Percentiles rank a stretch among this genome's conserved stretches.
Evolutionary conservation across 495 filamentous ascomycete genomes (phyloP).

Genomic region (Hyaloscypha variabilis): DNA sequence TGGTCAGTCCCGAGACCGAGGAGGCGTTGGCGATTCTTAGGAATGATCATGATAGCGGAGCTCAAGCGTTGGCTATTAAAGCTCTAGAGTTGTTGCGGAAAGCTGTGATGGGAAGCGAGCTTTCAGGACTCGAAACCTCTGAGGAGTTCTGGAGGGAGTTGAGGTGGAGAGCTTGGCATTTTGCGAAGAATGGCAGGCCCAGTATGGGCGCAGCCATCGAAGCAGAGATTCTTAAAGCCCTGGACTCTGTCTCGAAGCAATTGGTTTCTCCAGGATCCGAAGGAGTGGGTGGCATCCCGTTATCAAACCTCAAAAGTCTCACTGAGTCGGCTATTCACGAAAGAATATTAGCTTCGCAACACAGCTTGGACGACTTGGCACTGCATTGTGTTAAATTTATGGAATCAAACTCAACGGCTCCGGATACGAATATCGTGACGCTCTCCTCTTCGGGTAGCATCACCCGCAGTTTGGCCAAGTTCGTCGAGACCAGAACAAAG

Average conservation of each 20-base stretch:
- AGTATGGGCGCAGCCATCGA: conserved; percentile 66
- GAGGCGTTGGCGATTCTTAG: conserved; percentile 48
- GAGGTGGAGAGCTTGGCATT: conserved; percentile 63
- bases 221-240: conserved; percentile 48
- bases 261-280: conserved; percentile 30
- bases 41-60: conserved; percentile 57
- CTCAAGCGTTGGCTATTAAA: conserved; percentile 53
- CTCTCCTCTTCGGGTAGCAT: conserved; percentile 66
- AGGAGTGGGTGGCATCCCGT: not conserved
- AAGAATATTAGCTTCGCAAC: not conserved
- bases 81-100: conserved; percentile 52
- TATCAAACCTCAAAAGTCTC: not conserved
- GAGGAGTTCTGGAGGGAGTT: conserved; percentile 57
- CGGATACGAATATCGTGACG: conserved; percentile 50
- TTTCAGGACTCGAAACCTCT: conserved; percentile 27
- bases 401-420: conserved; percentile 8
- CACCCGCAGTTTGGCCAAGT: conserved; percentile 33
- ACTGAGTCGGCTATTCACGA: conserved; percentile 9
- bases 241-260: conserved; percentile 38
- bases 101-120: conserved; percentile 34
- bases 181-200: conserved; percentile 63
- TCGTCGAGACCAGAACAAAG: conserved; percentile 8
- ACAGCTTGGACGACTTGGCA: conserved; percentile 35
- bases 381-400: conserved; percentile 39
- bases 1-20: conserved; percentile 49